A percentile compares a stretch with the other conserved stretches of the same genome.
Evolutionary conservation across 352 stramenopile species (phyloP).

Genomic region (Globisporangium cederbergense): DNA sequence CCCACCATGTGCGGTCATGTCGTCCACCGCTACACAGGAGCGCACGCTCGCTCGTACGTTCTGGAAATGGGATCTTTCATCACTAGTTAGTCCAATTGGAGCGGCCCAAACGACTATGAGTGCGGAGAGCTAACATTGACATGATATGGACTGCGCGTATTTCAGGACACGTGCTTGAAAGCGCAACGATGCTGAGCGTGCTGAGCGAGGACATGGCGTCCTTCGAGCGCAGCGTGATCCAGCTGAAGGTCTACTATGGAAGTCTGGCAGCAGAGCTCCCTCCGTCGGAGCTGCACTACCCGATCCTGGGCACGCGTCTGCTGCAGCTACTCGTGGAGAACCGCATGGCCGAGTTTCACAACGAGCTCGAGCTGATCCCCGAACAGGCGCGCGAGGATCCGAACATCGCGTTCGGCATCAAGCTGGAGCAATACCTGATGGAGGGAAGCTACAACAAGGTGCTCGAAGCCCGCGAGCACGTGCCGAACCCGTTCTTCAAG

Average conservation of each 20-base stretch:
- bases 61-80: neutral
- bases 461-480: slow-evolving; percentile 79
- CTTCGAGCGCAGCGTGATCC: slow-evolving; percentile 87
- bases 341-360: slow-evolving; percentile 92
- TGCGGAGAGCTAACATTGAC: neutral
- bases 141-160: neutral
- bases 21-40: slow-evolving; percentile 59
- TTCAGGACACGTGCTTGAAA: slow-evolving; percentile 83
- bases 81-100: neutral
- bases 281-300: slow-evolving; percentile 76
- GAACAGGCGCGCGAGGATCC: slow-evolving; percentile 75
- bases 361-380: slow-evolving; percentile 87
- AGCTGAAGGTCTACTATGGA: slow-evolving; percentile 88
- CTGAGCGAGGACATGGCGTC: slow-evolving; percentile 78
- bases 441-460: slow-evolving; percentile 94
- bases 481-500: slow-evolving; percentile 91
- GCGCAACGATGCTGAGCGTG: slow-evolving; percentile 86
- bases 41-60: slow-evolving; percentile 69
- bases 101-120: neutral
- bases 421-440: slow-evolving; percentile 92
- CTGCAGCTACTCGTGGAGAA: slow-evolving; percentile 91
- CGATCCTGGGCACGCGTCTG: slow-evolving; percentile 87
- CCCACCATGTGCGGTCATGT: slow-evolving; percentile 54
- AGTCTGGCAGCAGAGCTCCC: slow-evolving; percentile 33
- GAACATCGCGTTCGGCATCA: slow-evolving; percentile 88